Percentiles rank a stretch among this genome's conserved stretches.
Evolutionary conservation across 352 stramenopile species (phyloP).

Genomic region (Vaucheria bursata): DNA sequence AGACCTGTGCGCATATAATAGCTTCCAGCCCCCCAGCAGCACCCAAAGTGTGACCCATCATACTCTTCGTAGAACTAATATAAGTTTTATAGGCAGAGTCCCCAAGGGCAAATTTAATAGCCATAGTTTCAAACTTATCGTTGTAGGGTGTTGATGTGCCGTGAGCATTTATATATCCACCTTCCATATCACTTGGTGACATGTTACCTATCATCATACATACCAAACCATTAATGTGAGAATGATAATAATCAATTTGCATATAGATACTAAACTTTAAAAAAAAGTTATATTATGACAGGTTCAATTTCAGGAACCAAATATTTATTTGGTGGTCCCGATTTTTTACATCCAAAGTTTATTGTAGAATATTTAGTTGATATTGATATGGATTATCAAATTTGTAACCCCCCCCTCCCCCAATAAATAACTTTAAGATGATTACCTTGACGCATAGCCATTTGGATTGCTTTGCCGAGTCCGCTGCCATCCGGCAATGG

Average conservation of each 20-base stretch:
- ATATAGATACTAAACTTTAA: too few species aligned
- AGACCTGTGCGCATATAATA: conserved; percentile 57
- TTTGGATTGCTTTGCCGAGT: conserved; percentile 65
- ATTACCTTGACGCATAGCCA: conserved; percentile 51
- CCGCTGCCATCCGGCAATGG: conserved; percentile 63
- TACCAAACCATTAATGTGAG: too few species aligned
- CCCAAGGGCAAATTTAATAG: conserved; percentile 81
- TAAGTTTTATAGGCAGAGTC: conserved; percentile 55
- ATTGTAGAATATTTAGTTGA: too few species aligned
- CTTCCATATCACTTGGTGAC: conserved; percentile 56
- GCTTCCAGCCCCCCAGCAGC: conserved; percentile 62
- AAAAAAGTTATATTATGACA: too few species aligned
- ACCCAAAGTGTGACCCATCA: conserved; percentile 90
- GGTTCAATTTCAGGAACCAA: too few species aligned
- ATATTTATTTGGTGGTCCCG: too few species aligned
- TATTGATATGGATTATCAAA: too few species aligned
- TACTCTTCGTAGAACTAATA: conserved; percentile 75
- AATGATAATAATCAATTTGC: too few species aligned
- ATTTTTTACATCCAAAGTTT: too few species aligned
- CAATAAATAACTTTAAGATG: too few species aligned
- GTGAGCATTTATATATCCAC: conserved; percentile 97
- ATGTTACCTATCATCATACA: conserved; percentile 36
- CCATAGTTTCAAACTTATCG: conserved; percentile 93
- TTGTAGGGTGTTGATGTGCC: conserved; percentile 94
- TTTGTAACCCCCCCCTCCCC: too few species aligned